Conservation (phyloP, 2,329 filamentous ascomycete species). For the Epichloe uncinata region DNA sequence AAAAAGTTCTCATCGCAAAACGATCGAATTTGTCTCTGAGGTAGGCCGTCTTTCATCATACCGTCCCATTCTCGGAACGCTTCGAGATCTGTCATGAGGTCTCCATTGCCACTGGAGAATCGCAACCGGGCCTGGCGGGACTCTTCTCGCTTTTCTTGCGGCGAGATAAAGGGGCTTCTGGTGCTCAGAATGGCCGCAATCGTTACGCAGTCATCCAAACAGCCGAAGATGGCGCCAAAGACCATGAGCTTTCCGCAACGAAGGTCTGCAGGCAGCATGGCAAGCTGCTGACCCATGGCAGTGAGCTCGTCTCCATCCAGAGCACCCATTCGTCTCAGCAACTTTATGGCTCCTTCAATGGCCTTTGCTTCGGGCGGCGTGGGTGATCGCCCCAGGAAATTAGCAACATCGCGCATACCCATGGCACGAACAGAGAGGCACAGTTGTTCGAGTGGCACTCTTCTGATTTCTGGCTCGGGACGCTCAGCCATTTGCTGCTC, state of each 20-base stretch:
- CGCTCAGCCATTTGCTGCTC: conserved; percentile 78
- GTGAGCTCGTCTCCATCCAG: conserved; percentile 78
- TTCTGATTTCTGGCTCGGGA: conserved; percentile 84
- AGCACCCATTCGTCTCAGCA: conserved; percentile 76
- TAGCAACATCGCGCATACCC: conserved; percentile 70
- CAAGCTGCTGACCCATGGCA: conserved; percentile 81
- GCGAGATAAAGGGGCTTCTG: conserved; percentile 74
- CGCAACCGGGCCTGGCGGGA: conserved; percentile 61
- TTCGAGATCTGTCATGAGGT: conserved; percentile 73
- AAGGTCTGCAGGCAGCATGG: conserved; percentile 87
- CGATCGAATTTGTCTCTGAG: conserved; percentile 49
- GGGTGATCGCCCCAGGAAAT: conserved; percentile 72
- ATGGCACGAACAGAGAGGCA: conserved; percentile 92
- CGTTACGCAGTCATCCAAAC: conserved; percentile 74
- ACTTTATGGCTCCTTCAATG: conserved; percentile 69
- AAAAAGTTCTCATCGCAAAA: conserved; percentile 86
- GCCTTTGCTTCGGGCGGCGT: conserved; percentile 79
- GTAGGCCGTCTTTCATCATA: conserved; percentile 43
- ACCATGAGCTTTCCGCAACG: conserved; percentile 91
- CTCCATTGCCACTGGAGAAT: conserved; percentile 70
- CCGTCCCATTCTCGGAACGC: conserved; percentile 74
- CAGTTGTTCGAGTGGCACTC: conserved; percentile 86
- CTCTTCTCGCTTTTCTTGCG: conserved; percentile 69
- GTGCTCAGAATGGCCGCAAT: conserved; percentile 89
- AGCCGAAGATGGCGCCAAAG: conserved; percentile 86